Percentiles rank a stretch among this genome's conserved stretches.
Evolutionary conservation across 768 basidiomycete genomes (phyloP).

Genomic region (Tulasnella sp.): DNA sequence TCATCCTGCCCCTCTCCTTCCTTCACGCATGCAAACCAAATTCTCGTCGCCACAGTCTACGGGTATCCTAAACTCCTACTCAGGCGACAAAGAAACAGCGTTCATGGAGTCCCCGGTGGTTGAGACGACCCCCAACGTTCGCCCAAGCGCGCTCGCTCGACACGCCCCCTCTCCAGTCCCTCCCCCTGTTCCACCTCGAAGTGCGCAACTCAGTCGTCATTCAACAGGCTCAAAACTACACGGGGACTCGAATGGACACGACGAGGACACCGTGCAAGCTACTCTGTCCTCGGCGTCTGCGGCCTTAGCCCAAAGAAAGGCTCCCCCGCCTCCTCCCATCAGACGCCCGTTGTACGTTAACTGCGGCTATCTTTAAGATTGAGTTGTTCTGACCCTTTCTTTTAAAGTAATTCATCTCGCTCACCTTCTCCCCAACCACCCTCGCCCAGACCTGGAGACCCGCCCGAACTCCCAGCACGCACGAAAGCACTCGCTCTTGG

Average conservation of each 20-base stretch:
- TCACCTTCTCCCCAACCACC: slow-evolving; percentile 21
- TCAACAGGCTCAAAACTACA: not conserved
- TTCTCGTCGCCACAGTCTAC: not conserved
- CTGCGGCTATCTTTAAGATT: not conserved
- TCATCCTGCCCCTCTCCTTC: not conserved
- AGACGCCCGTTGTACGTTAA: not conserved
- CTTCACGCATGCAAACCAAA: not conserved
- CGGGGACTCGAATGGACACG: not conserved
- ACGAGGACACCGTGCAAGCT: not conserved
- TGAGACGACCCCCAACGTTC: not conserved
- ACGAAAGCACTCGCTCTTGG: not conserved
- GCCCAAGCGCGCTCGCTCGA: not conserved
- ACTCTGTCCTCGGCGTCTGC: slow-evolving; percentile 4
- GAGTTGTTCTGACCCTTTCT: not conserved
- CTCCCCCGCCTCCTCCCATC: not conserved
- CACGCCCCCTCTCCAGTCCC: not conserved
- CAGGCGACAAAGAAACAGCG: not conserved
- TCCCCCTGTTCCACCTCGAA: not conserved
- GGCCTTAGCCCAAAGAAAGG: slow-evolving; percentile 7
- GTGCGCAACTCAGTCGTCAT: not conserved
- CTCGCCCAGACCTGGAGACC: not conserved
- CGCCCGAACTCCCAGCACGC: not conserved
- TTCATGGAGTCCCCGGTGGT: not conserved
- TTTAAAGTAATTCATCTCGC: not conserved
- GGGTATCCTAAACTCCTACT: not conserved